A percentile compares a stretch with the other conserved stretches of the same genome.
phyloP scores from a whole-genome alignment of 202 grass and related monocot species.

The Saccharum hybrid region DNA sequence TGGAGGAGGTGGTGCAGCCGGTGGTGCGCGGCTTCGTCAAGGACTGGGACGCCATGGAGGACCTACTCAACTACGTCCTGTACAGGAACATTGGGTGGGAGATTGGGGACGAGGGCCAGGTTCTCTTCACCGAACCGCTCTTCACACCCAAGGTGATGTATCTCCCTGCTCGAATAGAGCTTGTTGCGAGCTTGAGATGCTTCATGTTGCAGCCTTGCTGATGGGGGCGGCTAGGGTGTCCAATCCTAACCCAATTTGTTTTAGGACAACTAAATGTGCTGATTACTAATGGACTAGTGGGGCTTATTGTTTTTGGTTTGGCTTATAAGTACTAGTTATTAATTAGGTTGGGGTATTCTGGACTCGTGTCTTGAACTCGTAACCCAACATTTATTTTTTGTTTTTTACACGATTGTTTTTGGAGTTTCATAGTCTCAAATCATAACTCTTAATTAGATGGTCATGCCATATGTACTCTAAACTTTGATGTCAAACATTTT shows the following conservation, averaged over 20 bases:
- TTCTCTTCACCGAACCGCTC: slow-evolving; percentile 92
- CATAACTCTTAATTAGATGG: slow-evolving; percentile 6
- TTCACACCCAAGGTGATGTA: slow-evolving; percentile 80
- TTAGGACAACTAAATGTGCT: background rate
- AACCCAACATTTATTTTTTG: background rate
- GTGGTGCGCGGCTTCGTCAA: slow-evolving; percentile 92
- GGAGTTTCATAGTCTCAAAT: background rate
- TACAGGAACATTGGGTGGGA: slow-evolving; percentile 96
- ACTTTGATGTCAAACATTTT: slow-evolving; percentile 12
- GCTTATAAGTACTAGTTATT: slow-evolving; percentile 2
- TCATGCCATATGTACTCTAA: background rate
- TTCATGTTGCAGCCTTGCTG: background rate
- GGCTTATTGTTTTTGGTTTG: background rate
- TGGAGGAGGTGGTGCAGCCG: slow-evolving; percentile 80
- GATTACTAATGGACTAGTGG: background rate
- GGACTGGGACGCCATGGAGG: slow-evolving; percentile 99
- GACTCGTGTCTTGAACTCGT: background rate
- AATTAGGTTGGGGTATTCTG: background rate
- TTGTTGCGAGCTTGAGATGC: background rate
- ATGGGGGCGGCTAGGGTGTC: background rate
- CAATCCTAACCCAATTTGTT: background rate
- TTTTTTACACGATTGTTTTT: background rate
- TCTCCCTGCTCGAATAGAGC: background rate
- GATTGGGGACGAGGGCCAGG: slow-evolving; percentile 97
- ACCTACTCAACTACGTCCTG: slow-evolving; percentile 83